Evolutionary conservation across 306 rosid genomes (phyloP).

Genomic region (Dryas alaskensis): DNA sequence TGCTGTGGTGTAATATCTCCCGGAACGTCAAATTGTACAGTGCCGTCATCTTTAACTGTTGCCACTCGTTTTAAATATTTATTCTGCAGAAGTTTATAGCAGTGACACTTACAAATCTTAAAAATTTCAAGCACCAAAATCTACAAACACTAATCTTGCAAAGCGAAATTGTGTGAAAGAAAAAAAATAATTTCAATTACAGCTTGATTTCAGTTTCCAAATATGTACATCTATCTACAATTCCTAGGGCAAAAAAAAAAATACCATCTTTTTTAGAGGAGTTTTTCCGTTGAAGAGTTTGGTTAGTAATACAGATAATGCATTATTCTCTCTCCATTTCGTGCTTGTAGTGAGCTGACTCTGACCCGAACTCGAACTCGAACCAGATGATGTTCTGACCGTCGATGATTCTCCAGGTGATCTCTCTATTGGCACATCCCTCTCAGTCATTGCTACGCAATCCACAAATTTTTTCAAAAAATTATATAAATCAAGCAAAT

Average conservation of each 20-base stretch:
- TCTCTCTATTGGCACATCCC: constrained; percentile 27
- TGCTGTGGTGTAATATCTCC: constrained; percentile 39
- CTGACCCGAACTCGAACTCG: constrained; percentile 26
- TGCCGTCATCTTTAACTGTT: constrained; percentile 59
- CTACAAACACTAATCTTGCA: background rate
- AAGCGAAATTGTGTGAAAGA: background rate
- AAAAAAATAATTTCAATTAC: too few species aligned
- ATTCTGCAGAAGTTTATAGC: constrained; percentile 39
- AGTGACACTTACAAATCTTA: background rate
- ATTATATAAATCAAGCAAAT: background rate
- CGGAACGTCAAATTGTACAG: constrained; percentile 67
- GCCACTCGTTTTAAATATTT: constrained; percentile 52
- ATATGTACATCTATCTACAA: too few species aligned
- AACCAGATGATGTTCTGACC: constrained; percentile 15
- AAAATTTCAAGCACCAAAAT: background rate
- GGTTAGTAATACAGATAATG: constrained; percentile 23
- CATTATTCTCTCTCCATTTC: constrained; percentile 25
- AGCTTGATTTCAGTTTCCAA: too few species aligned
- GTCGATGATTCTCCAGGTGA: constrained; percentile 16
- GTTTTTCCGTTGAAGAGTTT: constrained; percentile 61
- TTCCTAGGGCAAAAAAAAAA: background rate
- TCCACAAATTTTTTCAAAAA: constrained; percentile 19
- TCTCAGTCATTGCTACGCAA: constrained; percentile 44
- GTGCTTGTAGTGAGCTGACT: constrained; percentile 12
- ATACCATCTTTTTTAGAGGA: constrained; percentile 70